These are phyloP conservation scores for Diaporthe helianthi DNA, from an alignment of 2,329 filamentous ascomycete species.

Conservation along the genomic window DNA sequence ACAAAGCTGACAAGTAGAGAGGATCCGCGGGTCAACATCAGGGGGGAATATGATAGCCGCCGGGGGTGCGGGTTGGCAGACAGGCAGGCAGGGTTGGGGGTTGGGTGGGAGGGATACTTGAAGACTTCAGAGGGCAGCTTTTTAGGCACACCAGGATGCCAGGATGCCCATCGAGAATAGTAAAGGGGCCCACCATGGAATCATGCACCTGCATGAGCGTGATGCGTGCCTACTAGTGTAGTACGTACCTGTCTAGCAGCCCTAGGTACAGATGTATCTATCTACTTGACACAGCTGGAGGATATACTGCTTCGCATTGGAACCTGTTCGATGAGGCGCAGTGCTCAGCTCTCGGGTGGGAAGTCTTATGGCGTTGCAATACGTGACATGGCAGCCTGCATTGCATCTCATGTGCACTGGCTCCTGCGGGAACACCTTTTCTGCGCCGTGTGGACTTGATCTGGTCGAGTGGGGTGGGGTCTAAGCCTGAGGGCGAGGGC, in stretches of 20 bases:
- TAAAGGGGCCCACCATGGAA: not conserved
- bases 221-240: too few species aligned
- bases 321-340: conserved; percentile 9
- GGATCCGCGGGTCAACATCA: conserved; percentile 12
- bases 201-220: not conserved
- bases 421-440: not conserved
- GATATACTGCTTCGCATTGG: too few species aligned
- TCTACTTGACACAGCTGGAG: too few species aligned
- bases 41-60: too few species aligned
- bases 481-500: not conserved
- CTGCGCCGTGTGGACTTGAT: conserved; percentile 4
- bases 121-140: conserved; percentile 20
- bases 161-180: conserved; percentile 7
- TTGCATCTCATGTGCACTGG: conserved; percentile 12
- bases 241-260: not conserved
- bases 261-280: too few species aligned
- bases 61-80: too few species aligned
- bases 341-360: conserved; percentile 27
- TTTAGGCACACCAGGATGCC: not conserved
- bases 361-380: conserved; percentile 7
- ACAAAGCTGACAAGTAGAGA: too few species aligned
- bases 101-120: not conserved
- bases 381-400: conserved; percentile 26
- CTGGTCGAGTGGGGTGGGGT: not conserved
- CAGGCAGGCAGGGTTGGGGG: not conserved